phyloP scores from a whole-genome alignment of 345 rosid genomes.

The Eucalyptus sp. region DNA sequence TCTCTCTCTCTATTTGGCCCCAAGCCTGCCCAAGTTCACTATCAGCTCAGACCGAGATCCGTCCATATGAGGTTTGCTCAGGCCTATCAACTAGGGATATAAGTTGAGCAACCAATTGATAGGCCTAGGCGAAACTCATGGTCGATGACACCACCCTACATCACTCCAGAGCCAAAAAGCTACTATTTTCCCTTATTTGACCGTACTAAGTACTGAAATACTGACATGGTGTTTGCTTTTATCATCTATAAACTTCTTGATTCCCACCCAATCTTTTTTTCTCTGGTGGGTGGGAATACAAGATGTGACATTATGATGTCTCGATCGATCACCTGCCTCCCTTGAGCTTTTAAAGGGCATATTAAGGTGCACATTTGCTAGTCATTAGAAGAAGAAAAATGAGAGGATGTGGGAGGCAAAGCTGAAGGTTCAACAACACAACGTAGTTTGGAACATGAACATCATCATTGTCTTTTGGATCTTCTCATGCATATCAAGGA shows the following conservation, averaged over 20 bases:
- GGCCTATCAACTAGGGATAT: too few relatives aligned
- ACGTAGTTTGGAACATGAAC: not conserved
- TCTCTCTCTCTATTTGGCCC: not conserved
- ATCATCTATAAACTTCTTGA: too few relatives aligned
- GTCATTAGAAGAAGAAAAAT: not conserved
- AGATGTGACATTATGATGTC: too few relatives aligned
- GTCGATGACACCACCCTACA: too few relatives aligned
- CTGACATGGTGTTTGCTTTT: too few relatives aligned
- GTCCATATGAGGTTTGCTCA: not conserved
- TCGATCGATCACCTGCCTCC: too few relatives aligned
- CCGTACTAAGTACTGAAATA: rapidly evolving
- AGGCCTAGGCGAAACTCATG: too few relatives aligned
- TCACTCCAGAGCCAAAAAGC: too few relatives aligned
- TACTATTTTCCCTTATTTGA: too few relatives aligned
- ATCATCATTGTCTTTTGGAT: not conserved
- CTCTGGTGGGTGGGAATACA: rapidly evolving
- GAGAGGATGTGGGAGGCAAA: not conserved
- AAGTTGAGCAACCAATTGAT: too few relatives aligned
- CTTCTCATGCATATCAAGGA: not conserved
- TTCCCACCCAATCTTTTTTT: too few relatives aligned
- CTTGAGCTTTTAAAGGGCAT: too few relatives aligned
- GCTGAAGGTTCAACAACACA: not conserved
- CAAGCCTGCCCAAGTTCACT: not conserved
- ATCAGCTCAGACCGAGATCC: not conserved
- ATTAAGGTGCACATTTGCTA: not conserved